phyloP scores from a whole-genome alignment of 2,329 filamentous ascomycete genomes.

The Tricladium varicosporioides region DNA sequence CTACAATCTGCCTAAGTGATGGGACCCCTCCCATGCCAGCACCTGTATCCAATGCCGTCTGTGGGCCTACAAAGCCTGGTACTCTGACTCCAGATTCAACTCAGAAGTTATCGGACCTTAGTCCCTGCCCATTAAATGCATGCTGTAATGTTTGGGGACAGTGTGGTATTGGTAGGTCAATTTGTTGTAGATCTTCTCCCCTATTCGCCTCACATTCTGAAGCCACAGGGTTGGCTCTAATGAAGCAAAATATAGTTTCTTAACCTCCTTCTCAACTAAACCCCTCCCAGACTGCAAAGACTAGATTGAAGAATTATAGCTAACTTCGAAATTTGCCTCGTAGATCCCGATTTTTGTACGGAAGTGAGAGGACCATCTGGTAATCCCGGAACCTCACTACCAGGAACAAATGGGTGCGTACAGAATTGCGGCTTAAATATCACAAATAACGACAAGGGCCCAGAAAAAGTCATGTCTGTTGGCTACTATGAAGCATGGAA shows the following conservation, averaged over 20 bases:
- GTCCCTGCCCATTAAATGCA: constrained; percentile 43
- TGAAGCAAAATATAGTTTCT: no score
- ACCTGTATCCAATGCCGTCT: constrained; percentile 37
- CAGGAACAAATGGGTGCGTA: constrained; percentile 35
- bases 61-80: constrained; percentile 45
- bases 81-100: constrained; percentile 35
- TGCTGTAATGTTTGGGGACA: constrained; percentile 43
- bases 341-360: constrained; percentile 38
- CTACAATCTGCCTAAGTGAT: constrained; percentile 40
- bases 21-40: constrained; percentile 43
- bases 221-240: no score
- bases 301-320: no score
- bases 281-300: no score
- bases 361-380: constrained; percentile 28
- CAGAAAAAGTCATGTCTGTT: constrained; percentile 24
- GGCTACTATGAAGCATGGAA: constrained; percentile 38
- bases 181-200: no score
- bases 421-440: constrained; percentile 39
- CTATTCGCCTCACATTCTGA: no score
- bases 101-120: constrained; percentile 37
- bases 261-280: no score
- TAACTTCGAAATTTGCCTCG: no score
- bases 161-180: constrained; percentile 36
- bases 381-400: constrained; percentile 35
- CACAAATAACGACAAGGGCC: constrained; percentile 28